Base-by-base conservation (phyloP, 768 basidiomycete genomes). In the Rhodotorula graminis region DNA sequence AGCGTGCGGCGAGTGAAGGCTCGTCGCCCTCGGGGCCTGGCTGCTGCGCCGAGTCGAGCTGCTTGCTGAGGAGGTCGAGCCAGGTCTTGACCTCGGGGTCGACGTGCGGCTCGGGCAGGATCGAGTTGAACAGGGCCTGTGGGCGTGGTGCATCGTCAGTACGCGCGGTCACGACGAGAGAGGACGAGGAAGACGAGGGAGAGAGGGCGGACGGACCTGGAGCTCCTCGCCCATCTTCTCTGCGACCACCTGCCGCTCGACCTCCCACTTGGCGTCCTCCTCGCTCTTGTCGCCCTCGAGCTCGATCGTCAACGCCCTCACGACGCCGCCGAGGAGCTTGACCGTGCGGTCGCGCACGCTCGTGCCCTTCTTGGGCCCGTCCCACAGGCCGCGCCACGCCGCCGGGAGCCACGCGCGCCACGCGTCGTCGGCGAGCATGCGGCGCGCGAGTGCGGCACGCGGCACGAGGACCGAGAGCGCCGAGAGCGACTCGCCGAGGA, bases 301-400 rank as follows among this genome's bases (percentile, higher is more conserved):
- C 55, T 49, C 42, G 5, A 33, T 21, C 63, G 67, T 69, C 15
- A 71, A 11, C 11, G 55, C 64, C 61, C 52, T 57, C 29, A 60
- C 55, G n/a, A 70, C 40, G 10, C 47, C 9, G 6, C 74, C 74
- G 1, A 61, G 61, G 15, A 71, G 58, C 46, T 31, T 52, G 21
- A 69, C 8, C 18, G 67, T 52, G 53, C 47, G 63, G 18, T 44
- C 44, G 31, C 61, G 47, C 42, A 69, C 65, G 16, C 64, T 40
- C 31, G 60, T 31, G 2, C 40, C 65, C 65, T 70, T 72, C 68
- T 67, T 75, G 50, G 64, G 47, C 3, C 61, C 71, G 55, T 75
- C 74, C 74, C 70, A 72, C 61, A 75, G n/a, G 6, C 70, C 74
- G 5, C 27, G 27, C n/a, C 64, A n/a, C 29, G 59, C 64, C 0